phyloP scores from a whole-genome alignment of 495 filamentous ascomycete genomes.

The Elasticomyces elasticus region DNA sequence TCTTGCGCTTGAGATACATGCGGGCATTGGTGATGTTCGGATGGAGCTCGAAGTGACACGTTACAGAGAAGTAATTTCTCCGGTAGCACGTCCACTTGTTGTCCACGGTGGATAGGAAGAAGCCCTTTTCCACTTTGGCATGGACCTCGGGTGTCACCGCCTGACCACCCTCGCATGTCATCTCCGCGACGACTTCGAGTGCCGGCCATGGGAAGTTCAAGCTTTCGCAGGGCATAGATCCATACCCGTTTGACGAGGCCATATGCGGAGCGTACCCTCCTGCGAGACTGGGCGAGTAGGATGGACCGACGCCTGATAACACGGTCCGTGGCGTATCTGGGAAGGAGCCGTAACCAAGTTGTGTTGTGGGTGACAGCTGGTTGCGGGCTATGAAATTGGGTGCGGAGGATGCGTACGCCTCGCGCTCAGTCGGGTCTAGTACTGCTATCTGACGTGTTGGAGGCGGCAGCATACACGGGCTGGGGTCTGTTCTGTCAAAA shows the following conservation, averaged over 20 bases:
- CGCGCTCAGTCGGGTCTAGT: conserved; percentile 21
- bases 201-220: conserved; percentile 28
- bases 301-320: conserved; percentile 14
- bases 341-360: conserved; percentile 23
- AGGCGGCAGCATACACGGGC: conserved; percentile 26
- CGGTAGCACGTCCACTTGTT: conserved; percentile 93
- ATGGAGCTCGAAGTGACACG: conserved; percentile 66
- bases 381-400: not conserved
- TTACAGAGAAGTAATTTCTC: conserved; percentile 86
- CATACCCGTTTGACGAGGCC: conserved; percentile 11
- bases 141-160: conserved; percentile 64
- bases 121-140: conserved; percentile 84
- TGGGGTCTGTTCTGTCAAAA: conserved; percentile 26
- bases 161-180: conserved; percentile 42
- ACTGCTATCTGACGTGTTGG: conserved; percentile 24
- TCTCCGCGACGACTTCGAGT: conserved; percentile 53
- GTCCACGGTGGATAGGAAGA: conserved; percentile 69
- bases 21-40: conserved; percentile 39
- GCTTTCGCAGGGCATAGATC: conserved; percentile 1
- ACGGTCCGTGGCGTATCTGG: conserved; percentile 30
- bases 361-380: conserved; percentile 13
- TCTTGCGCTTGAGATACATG: conserved; percentile 36
- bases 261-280: conserved; percentile 3
- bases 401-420: conserved; percentile 20
- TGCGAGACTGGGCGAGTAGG: conserved; percentile 13